Conservation (phyloP, 805 yeast genomes). For the Sungouiella blattae region DNA sequence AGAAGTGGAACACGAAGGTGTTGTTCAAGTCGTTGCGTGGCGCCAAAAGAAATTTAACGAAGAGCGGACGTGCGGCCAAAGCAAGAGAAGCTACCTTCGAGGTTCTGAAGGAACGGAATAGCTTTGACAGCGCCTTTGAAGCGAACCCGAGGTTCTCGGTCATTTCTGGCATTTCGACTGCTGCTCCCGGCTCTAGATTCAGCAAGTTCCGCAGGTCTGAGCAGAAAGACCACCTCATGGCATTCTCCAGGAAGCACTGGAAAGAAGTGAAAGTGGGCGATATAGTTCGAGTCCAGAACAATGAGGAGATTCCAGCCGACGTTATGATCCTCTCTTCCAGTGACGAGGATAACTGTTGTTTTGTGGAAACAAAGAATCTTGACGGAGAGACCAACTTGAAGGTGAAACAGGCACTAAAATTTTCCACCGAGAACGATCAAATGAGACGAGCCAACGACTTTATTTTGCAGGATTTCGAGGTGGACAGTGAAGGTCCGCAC, state of each 20-base stretch:
- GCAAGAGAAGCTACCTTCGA: slow-evolving; percentile 8
- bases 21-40: slow-evolving; percentile 25
- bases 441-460: slow-evolving; percentile 36
- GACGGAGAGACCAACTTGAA: slow-evolving; percentile 77
- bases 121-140: slow-evolving; percentile 29
- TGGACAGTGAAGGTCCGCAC: slow-evolving; percentile 85
- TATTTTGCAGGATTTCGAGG: slow-evolving; percentile 48
- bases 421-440: slow-evolving; percentile 48
- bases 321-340: slow-evolving; percentile 60
- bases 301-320: slow-evolving; percentile 83
- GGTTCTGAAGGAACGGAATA: slow-evolving; percentile 17
- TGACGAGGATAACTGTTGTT: slow-evolving; percentile 67
- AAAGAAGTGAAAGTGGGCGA: slow-evolving; percentile 73
- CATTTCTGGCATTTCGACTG: slow-evolving; percentile 1
- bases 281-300: slow-evolving; percentile 61
- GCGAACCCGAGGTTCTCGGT: slow-evolving; percentile 5
- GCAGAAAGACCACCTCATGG: slow-evolving; percentile 61
- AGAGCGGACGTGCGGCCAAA: slow-evolving; percentile 34
- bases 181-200: not conserved
- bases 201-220: slow-evolving; percentile 21
- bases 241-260: slow-evolving; percentile 42
- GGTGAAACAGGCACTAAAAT: slow-evolving; percentile 69
- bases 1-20: slow-evolving; percentile 44
- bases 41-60: slow-evolving; percentile 29
- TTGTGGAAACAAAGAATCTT: slow-evolving; percentile 75